Evolutionary conservation across 2,329 filamentous ascomycete genomes (phyloP).

Genomic region (Ceratocystis eucalypticola): DNA sequence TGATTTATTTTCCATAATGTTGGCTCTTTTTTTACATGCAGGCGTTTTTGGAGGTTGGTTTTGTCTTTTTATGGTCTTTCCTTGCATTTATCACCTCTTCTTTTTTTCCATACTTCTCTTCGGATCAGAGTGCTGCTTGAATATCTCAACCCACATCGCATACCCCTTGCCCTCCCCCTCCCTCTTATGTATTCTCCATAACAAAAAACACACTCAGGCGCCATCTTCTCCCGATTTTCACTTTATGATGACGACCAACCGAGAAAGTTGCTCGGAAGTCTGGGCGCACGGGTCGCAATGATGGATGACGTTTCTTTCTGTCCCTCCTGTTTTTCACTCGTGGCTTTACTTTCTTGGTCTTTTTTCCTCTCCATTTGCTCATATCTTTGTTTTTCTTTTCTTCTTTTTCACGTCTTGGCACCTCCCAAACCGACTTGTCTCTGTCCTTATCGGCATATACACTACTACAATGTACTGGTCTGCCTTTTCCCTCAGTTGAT

Average conservation of each 20-base stretch:
- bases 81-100: constrained; percentile 9
- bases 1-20: not conserved
- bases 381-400: not conserved
- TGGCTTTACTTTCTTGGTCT: not conserved
- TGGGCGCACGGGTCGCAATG: constrained; percentile 6
- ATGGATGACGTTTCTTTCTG: not conserved
- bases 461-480: not conserved
- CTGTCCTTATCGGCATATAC: too few relatives aligned
- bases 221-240: not conserved
- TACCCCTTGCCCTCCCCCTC: not conserved
- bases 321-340: not conserved
- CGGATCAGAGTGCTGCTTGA: not conserved
- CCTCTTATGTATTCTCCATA: not conserved
- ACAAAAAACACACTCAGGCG: not conserved
- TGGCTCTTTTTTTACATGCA: not conserved
- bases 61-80: constrained; percentile 7
- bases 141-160: not conserved
- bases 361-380: not conserved
- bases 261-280: not conserved
- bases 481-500: not conserved
- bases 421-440: not conserved
- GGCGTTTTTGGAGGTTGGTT: constrained; percentile 13
- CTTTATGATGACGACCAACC: not conserved
- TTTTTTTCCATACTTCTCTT: not conserved
- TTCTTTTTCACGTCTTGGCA: not conserved